Evolutionary conservation across 2,329 filamentous ascomycete species (phyloP), one percentile per base, ranked within the genome.

Genomic region (Stachybotrys elegans): DNA sequence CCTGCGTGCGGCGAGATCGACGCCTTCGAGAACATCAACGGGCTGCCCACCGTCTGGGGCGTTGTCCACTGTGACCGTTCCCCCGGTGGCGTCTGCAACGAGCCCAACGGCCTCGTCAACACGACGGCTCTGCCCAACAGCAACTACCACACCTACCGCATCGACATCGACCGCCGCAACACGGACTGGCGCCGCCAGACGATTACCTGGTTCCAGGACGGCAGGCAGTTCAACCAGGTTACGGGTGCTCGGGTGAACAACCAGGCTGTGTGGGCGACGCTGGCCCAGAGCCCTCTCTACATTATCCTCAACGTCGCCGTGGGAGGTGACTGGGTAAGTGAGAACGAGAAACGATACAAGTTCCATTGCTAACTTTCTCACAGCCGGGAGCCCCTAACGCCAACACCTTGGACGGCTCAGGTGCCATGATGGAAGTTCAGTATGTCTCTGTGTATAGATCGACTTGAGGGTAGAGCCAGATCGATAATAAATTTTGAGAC

Each of bases 1-100:
- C 69, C 69, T 0, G 56, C 50, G 6, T 69, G 67, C 51, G 69
- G 69, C 42, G 69, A 72, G 58, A 52, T 72, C 36, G 69, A 72
- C 48, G 57, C 69, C 45, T 56, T 72, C 43, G 69, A 72, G 59
- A 64, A 59, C 5, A 57, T 72, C 42, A 65, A 70, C 52, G 69
- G 69, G 2, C 43, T 51, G 27, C 50, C 64, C 25, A 67, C 59
- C 4, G 68, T 63, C 3, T 65, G 68, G 51, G 69, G 69, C 2
- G 71, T 67, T 3, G 51, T 61, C 5, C 70, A 72, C 58, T 72
- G 68, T 54, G 61, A 66, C 35, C 47, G 51, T 5, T 58, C 57
- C 21, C 65, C 64, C 9, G 65, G 66, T 31, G 67, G 67, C 19
- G 54, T 61, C 14, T 72, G 69, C 59, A 66, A 70, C 52, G 68